Base-by-base conservation (phyloP, 179 eudicot species). In the Monotropa hypopitys region DNA sequence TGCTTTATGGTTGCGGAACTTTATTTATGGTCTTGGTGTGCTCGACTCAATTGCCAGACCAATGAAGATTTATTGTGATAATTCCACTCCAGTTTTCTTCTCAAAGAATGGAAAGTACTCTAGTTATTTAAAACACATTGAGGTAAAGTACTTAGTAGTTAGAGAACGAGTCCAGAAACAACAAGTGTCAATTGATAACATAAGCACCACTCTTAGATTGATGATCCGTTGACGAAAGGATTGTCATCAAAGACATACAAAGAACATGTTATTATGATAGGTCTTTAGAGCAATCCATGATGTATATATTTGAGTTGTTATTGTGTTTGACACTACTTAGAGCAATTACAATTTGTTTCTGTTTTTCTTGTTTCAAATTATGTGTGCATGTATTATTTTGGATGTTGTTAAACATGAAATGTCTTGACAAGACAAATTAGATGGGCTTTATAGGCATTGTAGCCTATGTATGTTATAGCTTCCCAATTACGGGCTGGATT, bases 371-470 rank as follows among this genome's bases (percentile, higher is more conserved):
- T 38, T 11, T 66, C 23, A 45, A 67, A 67, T 15, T 67, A 67
- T 67, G 11, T 35, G 71, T 67, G 45, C 47, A 67, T 43, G 38
- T 33, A 38, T 67, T 67, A 15, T 67, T 32, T 67, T 67, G 21
- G 71, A 38, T 38, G 12, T 35, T 33, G 47, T 10, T 38, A 38
- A 35, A 67, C 26, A 67, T 47, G 10, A 67, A 67, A 38, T 32
- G 12, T 67, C 71, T 67, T 67, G 10, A 67, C 71, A 67, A 67
- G 71, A 67, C 71, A 67, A 35, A 57, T 33, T 35, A 33, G 6
- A 16, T 26, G 45, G 71, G 47, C 16, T 32, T 1, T 56, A 2
- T 62, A 11, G 40, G 59, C 59, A 18, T 18, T 53, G 9, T 6
- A 47, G 8, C 0, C 10, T 47, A 47, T 47, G 1, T 47, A 35